Evolutionary conservation across 2,329 filamentous ascomycete species (phyloP), one percentile per base, ranked within the genome.

Genomic region (Pseudopyrenochaeta lycopersici): DNA sequence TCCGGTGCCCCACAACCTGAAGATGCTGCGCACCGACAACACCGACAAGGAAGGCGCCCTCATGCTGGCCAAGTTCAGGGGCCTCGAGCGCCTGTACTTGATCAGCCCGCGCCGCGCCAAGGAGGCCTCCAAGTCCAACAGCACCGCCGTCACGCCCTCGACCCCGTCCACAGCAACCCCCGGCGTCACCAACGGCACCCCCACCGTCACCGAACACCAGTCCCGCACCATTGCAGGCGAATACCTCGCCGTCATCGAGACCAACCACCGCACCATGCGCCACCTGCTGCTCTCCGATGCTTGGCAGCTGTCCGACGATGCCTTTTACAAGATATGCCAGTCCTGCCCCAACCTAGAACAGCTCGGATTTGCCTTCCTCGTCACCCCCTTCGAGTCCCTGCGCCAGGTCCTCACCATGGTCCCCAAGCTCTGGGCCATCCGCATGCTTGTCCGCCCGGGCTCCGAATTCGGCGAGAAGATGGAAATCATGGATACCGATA

Each of bases 291-390:
- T 88, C 4, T 79, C 80, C 2, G 80, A 85, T 30, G 76, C 80
- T 38, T 88, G 85, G 84, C 72, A 78, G 15, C 76, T 88, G 2
- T 78, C 79, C 14, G 74, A 78, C 2, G 68, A 76, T 1, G 75
- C 82, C 4, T 72, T 88, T 7, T 78, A 77, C 29, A 78, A 80
- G 7, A 71, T 88, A 6, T 81, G 85, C 29, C 80, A 81, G 44
- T 73, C 73, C 9, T 85, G 84, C 52, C 84, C 85, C 0, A 79
- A 86, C 47, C 73, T 88, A 12, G 84, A 86, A 55, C 85, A 88
- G 61, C 73, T 88, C 1, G 84, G 79, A 21, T 72, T 87, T 18
- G 80, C 83, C 7, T 75, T 82, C 14, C 74, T 80, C 83, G 84
- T 87, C 80, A 85, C 52, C 71, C 83, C 57, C 76, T 50, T 73